Percentiles rank a stretch among this genome's conserved stretches.
Evolutionary conservation across 2,329 filamentous ascomycete genomes (phyloP).

Genomic region (Aureobasidium sp.): DNA sequence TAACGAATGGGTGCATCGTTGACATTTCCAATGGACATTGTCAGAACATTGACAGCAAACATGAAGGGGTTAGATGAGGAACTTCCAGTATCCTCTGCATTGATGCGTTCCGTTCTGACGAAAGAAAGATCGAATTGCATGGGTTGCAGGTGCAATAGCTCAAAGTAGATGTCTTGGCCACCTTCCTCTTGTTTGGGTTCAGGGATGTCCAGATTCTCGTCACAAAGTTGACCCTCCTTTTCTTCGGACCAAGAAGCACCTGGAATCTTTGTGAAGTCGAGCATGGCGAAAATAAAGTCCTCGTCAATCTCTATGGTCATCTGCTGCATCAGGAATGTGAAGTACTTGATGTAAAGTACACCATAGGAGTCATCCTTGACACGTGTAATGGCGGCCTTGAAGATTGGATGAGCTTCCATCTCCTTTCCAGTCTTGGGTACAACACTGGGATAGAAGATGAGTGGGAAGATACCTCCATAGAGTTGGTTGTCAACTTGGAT

Average conservation of each 20-base stretch:
- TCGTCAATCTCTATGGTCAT: constrained; percentile 98
- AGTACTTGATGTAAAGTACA: constrained; percentile 97
- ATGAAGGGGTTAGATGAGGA: constrained; percentile 82
- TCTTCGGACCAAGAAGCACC: constrained; percentile 81
- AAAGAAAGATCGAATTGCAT: constrained; percentile 98
- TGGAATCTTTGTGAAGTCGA: constrained; percentile 90
- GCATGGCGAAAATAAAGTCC: constrained; percentile 91
- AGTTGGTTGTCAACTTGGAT: constrained; percentile 98
- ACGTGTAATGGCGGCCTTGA: constrained; percentile 82
- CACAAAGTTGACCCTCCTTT: constrained; percentile 77
- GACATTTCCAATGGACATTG: constrained; percentile 98
- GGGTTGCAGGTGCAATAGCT: constrained; percentile 90
- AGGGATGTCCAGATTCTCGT: constrained; percentile 83
- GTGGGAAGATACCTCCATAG: constrained; percentile 96
- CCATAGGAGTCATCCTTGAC: constrained; percentile 99
- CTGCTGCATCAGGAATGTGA: constrained; percentile 84
- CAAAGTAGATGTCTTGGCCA: constrained; percentile 95
- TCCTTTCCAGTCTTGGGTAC: constrained; percentile 96
- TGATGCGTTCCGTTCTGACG: constrained; percentile 91
- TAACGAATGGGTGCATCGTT: constrained; percentile 93
- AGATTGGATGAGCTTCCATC: constrained; percentile 89
- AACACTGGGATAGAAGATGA: constrained; percentile 93
- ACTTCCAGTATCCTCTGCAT: constrained; percentile 88
- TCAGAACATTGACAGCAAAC: constrained; percentile 98
- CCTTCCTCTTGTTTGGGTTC: constrained; percentile 78